Evolutionary conservation across 768 basidiomycete species (phyloP).

Genomic region (Boletus sp.): DNA sequence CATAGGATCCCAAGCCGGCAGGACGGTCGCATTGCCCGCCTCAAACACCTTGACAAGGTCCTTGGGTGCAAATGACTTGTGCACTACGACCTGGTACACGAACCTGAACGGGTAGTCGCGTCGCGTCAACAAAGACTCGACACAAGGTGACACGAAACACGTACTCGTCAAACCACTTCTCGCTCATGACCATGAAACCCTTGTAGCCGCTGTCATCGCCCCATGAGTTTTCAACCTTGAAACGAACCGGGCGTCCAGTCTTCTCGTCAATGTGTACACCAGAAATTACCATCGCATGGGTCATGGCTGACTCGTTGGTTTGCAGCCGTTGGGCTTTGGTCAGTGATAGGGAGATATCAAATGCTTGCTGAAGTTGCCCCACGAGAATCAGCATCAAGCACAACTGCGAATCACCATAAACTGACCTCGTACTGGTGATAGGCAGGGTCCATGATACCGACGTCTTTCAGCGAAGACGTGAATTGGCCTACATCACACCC

Average conservation of each 20-base stretch:
- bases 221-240: conserved; percentile 98
- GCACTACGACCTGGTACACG: conserved; percentile 92
- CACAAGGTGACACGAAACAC: conserved; percentile 26
- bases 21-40: conserved; percentile 53
- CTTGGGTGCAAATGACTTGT: conserved; percentile 72
- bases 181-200: conserved; percentile 91
- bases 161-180: conserved; percentile 88
- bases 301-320: conserved; percentile 86
- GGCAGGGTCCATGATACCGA: conserved; percentile 84
- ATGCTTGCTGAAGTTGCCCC: conserved; percentile 54
- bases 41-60: conserved; percentile 83
- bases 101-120: conserved; percentile 43
- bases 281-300: conserved; percentile 85
- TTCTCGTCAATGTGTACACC: conserved; percentile 80
- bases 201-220: conserved; percentile 71
- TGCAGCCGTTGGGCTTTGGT: conserved; percentile 84
- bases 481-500: conserved; percentile 95
- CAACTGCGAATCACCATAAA: not conserved
- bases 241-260: conserved; percentile 74
- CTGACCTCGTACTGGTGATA: conserved; percentile 78
- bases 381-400: conserved; percentile 3
- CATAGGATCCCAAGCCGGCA: conserved; percentile 81
- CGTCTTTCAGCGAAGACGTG: conserved; percentile 49
- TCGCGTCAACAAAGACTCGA: conserved; percentile 1
- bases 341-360: conserved; percentile 75